A percentile compares a stretch with the other conserved stretches of the same genome.
phyloP scores from a whole-genome alignment of 2,329 filamentous ascomycete genomes.

The Trichoderma koningii region DNA sequence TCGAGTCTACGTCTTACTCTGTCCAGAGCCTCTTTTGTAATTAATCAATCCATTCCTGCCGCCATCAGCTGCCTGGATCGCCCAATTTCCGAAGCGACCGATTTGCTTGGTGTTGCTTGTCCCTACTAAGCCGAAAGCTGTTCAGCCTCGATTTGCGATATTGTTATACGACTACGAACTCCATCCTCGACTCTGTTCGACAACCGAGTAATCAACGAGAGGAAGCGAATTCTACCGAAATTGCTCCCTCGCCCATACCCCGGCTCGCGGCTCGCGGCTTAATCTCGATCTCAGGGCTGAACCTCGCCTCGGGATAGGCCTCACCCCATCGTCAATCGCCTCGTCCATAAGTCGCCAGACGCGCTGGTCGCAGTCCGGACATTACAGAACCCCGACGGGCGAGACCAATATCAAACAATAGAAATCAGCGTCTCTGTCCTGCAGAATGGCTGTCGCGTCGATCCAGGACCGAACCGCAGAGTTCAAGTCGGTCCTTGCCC shows the following conservation, averaged over 20 bases:
- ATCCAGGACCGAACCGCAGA: conserved; percentile 97
- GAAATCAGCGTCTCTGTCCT: conserved; percentile 10
- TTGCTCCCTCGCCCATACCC: conserved; percentile 5
- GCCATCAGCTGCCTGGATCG: conserved; percentile 14
- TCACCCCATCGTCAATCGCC: neutral
- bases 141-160: neutral
- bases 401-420: no score
- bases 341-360: conserved; percentile 26
- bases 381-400: conserved; percentile 22
- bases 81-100: conserved; percentile 16
- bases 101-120: neutral
- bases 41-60: conserved; percentile 21
- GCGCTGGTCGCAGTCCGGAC: conserved; percentile 42
- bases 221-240: neutral
- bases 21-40: conserved; percentile 18
- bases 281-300: conserved; percentile 10
- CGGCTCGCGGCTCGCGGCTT: conserved; percentile 10
- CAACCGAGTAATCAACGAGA: neutral
- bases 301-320: neutral
- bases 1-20: conserved; percentile 25
- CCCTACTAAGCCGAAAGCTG: neutral
- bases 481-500: conserved; percentile 86
- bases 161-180: neutral
- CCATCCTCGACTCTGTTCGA: neutral
- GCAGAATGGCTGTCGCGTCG: conserved; percentile 64